These are phyloP conservation scores for Epipyxis sp. DNA, from an alignment of 108 stramenopile species.

Conservation along the genomic window DNA sequence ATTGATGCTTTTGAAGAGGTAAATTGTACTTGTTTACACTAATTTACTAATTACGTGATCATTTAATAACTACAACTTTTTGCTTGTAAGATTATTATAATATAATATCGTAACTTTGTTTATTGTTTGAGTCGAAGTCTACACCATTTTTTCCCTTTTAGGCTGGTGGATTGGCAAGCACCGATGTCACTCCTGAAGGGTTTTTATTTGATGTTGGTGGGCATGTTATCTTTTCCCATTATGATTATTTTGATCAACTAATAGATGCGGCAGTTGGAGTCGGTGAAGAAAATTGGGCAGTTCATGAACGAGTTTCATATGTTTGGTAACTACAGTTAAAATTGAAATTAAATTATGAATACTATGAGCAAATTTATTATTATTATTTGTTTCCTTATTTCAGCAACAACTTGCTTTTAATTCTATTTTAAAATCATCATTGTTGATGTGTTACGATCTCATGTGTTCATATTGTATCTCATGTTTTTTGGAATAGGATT, in stretches of 20 bases:
- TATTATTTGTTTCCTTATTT: too few species aligned
- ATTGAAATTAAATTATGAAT: background rate
- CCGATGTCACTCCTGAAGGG: conserved; percentile 27
- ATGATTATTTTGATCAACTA: conserved; percentile 30
- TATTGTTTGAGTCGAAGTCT: too few species aligned
- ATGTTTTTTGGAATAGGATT: conserved; percentile 1
- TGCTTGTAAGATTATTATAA: too few species aligned
- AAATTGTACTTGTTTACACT: too few species aligned
- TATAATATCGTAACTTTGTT: too few species aligned
- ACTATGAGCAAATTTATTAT: background rate
- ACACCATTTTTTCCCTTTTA: too few species aligned
- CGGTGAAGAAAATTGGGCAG: conserved; percentile 25
- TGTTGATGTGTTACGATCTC: too few species aligned
- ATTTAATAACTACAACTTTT: too few species aligned
- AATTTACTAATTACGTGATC: too few species aligned
- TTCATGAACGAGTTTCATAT: conserved; percentile 31
- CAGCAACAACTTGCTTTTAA: too few species aligned
- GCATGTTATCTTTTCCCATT: conserved; percentile 32
- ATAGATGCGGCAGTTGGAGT: conserved; percentile 21
- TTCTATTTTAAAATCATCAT: too few species aligned
- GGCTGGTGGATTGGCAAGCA: conserved; percentile 24
- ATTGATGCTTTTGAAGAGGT: conserved; percentile 19
- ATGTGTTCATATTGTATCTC: background rate
- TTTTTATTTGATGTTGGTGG: conserved; percentile 32
- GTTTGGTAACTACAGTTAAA: conserved; percentile 12